Evolutionary conservation across 2,329 filamentous ascomycete genomes (phyloP), one percentile per base, ranked within the genome.

Genomic region (Bipolaris oryzae): DNA sequence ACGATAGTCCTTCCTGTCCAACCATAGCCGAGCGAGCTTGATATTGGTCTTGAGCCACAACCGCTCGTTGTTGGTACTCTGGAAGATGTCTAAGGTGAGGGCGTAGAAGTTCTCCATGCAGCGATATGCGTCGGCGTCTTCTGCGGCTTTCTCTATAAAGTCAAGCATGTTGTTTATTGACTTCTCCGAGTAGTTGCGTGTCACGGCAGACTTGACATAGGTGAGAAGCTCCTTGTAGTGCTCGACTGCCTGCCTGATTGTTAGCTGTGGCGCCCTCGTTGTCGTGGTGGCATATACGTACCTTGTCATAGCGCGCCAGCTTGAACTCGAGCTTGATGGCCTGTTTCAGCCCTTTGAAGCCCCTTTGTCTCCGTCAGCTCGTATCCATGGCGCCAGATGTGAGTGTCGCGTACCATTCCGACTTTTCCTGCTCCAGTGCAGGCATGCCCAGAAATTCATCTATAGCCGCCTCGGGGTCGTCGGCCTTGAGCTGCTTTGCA

Each of bases 151-250:
- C 77, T 98, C 94, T 64, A 99, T 95, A 75, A 90, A 96, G 79
- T 98, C 95, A 44, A 99, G 87, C 89, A 99, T 96, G 76, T 97
- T 98, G 80, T 98, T 98, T 80, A 99, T 96, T 11, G 94, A 98
- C 77, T 98, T 98, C 78, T 99, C 95, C 1, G 95, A 97, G 78
- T 98, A 98, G 78, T 98, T 99, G 61, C 95, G 88, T 38, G 95
- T 98, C 44, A 99, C 94, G 7, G 94, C 94, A 3, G 91, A 96
- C 77, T 95, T 96, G 79, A 98, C 93, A 72, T 98, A 99, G 44
- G 93, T 98, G 63, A 99, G 87, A 28, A 99, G 91, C 79, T 98
- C 92, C 63, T 87, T 88, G 78, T 96, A 99, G 77, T 99, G 93
- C 73, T 94, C 87, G 45, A 93, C 87, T 7, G 94, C 94, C 91